Percentiles rank a stretch among this genome's conserved stretches.
These are phyloP conservation scores for Stachybotrys echinatus DNA, from an alignment of 2,329 filamentous ascomycete species.

Conservation along the genomic window DNA sequence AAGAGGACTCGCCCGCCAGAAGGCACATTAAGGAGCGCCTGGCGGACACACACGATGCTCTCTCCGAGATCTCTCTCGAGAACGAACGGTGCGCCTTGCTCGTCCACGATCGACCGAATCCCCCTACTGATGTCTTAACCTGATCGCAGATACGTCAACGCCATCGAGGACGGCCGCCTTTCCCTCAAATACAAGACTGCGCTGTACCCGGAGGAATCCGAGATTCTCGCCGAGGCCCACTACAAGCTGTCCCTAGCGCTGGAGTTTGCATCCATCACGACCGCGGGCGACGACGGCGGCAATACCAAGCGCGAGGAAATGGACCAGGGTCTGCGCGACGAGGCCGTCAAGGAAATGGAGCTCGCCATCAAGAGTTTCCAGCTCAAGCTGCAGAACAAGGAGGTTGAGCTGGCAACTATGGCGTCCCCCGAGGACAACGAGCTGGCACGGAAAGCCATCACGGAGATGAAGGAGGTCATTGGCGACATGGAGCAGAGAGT, in stretches of 20 bases:
- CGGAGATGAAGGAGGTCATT: constrained; percentile 72
- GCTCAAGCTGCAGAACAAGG: constrained; percentile 64
- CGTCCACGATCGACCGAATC: neutral
- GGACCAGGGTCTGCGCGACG: constrained; percentile 64
- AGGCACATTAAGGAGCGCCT: constrained; percentile 75
- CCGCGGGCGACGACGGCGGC: constrained; percentile 43
- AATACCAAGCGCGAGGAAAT: constrained; percentile 45
- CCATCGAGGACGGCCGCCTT: constrained; percentile 76
- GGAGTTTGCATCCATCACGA: constrained; percentile 82
- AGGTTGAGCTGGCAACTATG: constrained; percentile 58
- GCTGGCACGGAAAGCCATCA: constrained; percentile 54
- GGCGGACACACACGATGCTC: constrained; percentile 87
- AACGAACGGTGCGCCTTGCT: constrained; percentile 63
- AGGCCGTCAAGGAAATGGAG: constrained; percentile 67
- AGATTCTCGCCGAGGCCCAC: constrained; percentile 87
- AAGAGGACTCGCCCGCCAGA: constrained; percentile 33
- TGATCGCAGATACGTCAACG: constrained; percentile 62
- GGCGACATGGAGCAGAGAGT: constrained; percentile 73
- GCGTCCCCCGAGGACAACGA: constrained; percentile 65
- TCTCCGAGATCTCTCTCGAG: constrained; percentile 95
- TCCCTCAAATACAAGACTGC: constrained; percentile 74
- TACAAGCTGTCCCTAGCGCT: constrained; percentile 94
- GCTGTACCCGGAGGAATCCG: constrained; percentile 74
- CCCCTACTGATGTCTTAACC: constrained; percentile 4
- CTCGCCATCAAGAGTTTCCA: constrained; percentile 68